These are phyloP conservation scores for Epithemia pelagica DNA, from an alignment of 108 stramenopile species.

Conservation along the genomic window DNA sequence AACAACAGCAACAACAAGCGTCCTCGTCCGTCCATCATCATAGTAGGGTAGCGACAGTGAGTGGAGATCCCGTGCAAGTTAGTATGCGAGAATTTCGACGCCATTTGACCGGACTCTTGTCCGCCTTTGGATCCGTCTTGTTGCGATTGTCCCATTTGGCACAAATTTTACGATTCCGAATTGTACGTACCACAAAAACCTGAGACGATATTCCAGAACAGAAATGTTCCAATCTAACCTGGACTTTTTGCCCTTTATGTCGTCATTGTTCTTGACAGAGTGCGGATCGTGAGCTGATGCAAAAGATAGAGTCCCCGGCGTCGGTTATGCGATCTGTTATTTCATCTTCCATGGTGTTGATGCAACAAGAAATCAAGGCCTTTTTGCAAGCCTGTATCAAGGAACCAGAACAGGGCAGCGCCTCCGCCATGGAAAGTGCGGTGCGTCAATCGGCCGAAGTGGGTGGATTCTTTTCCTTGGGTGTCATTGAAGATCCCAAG, in stretches of 20 bases:
- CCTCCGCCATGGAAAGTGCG: neutral
- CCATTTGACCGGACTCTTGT: constrained; percentile 61
- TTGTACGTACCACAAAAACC: constrained; percentile 42
- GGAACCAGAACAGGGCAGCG: constrained; percentile 8
- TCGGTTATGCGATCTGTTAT: constrained; percentile 53
- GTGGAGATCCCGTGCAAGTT: constrained; percentile 27
- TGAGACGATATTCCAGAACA: neutral
- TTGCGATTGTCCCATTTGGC: constrained; percentile 69
- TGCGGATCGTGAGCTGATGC: constrained; percentile 5
- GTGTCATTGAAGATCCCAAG: constrained; percentile 31
- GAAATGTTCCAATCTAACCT: too few relatives aligned
- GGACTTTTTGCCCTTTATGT: neutral
- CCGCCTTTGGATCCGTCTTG: constrained; percentile 75
- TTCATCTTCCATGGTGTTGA: constrained; percentile 43
- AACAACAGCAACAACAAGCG: constrained; percentile 11
- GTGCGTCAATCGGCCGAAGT: constrained; percentile 18
- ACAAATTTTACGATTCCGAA: constrained; percentile 77
- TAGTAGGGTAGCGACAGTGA: neutral
- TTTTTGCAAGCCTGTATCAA: constrained; percentile 65
- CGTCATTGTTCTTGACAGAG: neutral
- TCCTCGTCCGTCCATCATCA: constrained; percentile 8
- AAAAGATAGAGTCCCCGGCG: constrained; percentile 27
- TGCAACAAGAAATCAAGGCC: constrained; percentile 71
- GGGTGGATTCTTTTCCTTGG: constrained; percentile 61
- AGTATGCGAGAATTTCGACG: constrained; percentile 65